Base-by-base conservation (phyloP, 768 basidiomycete species). In the Lactarius evosmus region DNA sequence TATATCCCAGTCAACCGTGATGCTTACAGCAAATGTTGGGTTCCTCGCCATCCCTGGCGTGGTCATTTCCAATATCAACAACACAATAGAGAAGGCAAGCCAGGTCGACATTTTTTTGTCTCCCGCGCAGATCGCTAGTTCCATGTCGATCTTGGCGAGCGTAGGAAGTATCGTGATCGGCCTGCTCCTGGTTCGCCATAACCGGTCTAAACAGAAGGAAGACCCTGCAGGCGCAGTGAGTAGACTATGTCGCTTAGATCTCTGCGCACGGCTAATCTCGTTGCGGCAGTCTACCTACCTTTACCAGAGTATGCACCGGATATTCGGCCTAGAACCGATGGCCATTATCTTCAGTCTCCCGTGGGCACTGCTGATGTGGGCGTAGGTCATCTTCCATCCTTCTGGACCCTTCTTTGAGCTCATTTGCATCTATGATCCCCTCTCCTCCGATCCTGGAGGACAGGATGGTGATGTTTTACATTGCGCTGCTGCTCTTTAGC, bases 111-210 rank as follows among this genome's bases (percentile, higher is more conserved):
- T 36, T 8, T 54, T 7, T 49, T 0, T 49, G 6, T 49, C 46
- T 49, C 9, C 46, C 2, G 0, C 46, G 1, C 46, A 49, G 67
- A 77, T 83, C 12, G 72, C 77, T 4, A 82, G 82, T 70, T 83
- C 82, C 60, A 58, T 80, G 7, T 84, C 83, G 0, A 77, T 80
- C 41, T 66, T 80, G 0, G 70, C 76, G 3, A 83, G 79, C 62
- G 73, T 82, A 19, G 82, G 81, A 5, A 76, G 78, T 53, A 80
- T 82, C 60, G 74, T 83, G 16, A 63, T 81, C 17, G 78, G 79
- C 2, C 72, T 84, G 27, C 69, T 82, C 9, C 76, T 83, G 5
- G 70, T 80, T 40, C 75, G 81, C 22, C 77, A 80, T 60, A 75
- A 77, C 62, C 72, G 76, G 36, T 73, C 74, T 12, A 57, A 77